These are phyloP conservation scores for Helicostylum pulchrum DNA, from an alignment of 192 early-diverging fungal species.

Conservation along the genomic window DNA sequence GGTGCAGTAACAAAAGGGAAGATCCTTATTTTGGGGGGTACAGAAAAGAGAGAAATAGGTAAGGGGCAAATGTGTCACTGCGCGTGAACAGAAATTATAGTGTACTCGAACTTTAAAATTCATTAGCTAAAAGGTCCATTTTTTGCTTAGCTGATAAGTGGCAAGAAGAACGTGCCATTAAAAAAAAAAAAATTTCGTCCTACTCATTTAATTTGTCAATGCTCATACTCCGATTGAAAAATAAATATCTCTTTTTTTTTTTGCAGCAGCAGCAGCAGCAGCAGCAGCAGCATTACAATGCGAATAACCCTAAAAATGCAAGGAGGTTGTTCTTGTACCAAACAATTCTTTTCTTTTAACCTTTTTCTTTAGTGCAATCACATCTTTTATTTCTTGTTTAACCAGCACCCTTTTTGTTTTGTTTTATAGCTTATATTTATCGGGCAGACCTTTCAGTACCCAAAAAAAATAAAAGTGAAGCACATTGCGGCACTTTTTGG, in stretches of 20 bases:
- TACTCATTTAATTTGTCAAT: constrained; percentile 9
- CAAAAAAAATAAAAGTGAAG: not conserved
- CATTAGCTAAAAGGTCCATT: constrained; percentile 7
- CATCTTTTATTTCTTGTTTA: too few species aligned
- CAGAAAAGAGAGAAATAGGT: not conserved
- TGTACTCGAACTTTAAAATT: constrained; percentile 11
- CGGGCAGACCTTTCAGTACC: too few species aligned
- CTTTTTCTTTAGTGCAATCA: too few species aligned
- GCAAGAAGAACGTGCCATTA: constrained; percentile 14
- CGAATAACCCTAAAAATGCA: too few species aligned
- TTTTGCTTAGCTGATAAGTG: constrained; percentile 15
- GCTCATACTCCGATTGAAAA: constrained; percentile 14
- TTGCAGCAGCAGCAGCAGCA: constrained; percentile 7
- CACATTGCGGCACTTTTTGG: constrained; percentile 25
- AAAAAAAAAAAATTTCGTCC: constrained; percentile 4
- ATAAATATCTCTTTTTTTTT: not conserved
- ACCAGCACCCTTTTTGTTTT: too few species aligned
- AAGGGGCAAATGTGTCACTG: constrained; percentile 16
- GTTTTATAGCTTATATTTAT: too few species aligned
- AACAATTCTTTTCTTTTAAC: too few species aligned
- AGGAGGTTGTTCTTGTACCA: too few species aligned
- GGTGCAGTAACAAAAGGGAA: constrained; percentile 4
- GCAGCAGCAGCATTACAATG: too few species aligned
- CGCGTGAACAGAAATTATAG: constrained; percentile 8
- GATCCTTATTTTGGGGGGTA: not conserved